These are phyloP conservation scores for Penicillium expansum DNA, from an alignment of 2,329 filamentous ascomycete genomes.

Conservation along the genomic window DNA sequence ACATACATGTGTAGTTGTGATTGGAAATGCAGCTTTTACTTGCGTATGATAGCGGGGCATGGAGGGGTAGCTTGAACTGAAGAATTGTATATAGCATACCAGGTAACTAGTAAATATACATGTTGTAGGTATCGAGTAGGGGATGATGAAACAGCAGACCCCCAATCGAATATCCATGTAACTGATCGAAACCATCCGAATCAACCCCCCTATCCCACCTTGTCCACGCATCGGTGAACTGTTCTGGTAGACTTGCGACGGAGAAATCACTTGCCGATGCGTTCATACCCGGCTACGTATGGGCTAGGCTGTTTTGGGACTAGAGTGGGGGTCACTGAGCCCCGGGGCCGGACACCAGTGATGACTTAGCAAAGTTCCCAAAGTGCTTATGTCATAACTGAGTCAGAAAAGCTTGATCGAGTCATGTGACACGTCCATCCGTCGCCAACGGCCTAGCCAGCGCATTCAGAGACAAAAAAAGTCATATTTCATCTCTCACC, in stretches of 20 bases:
- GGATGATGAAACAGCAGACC: background rate
- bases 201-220: background rate
- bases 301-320: conserved; percentile 21
- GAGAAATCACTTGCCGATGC: conserved; percentile 25
- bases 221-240: conserved; percentile 28
- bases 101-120: background rate
- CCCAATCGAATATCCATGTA: background rate
- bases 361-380: conserved; percentile 1
- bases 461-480: background rate
- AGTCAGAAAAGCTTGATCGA: conserved; percentile 6
- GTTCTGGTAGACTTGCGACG: conserved; percentile 20
- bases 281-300: conserved; percentile 21
- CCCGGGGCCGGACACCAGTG: background rate
- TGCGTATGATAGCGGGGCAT: conserved; percentile 18
- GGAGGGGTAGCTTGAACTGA: conserved; percentile 16
- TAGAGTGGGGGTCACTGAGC: conserved; percentile 33
- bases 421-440: background rate
- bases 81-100: background rate
- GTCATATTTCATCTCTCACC: background rate
- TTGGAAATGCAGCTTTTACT: conserved; percentile 3
- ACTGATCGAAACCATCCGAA: background rate
- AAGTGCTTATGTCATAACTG: conserved; percentile 3
- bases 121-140: background rate
- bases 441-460: background rate
- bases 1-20: background rate